These are phyloP conservation scores for Xylaria sp. DNA, from an alignment of 2,329 filamentous ascomycete species.

Conservation along the genomic window DNA sequence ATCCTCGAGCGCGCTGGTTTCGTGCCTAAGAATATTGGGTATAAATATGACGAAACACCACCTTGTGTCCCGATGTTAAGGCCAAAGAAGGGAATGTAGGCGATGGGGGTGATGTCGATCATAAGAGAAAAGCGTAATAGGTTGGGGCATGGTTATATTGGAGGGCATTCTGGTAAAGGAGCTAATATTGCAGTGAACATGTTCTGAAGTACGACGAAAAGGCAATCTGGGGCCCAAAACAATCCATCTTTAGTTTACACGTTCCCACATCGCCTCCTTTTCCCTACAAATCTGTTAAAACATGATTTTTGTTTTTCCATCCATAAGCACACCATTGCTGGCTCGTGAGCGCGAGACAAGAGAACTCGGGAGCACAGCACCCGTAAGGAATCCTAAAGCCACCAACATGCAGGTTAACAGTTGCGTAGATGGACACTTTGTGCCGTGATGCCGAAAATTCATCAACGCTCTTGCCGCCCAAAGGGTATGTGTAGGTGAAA, in stretches of 20 bases:
- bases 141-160: slow-evolving; percentile 24
- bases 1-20: slow-evolving; percentile 42
- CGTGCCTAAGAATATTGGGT: slow-evolving; percentile 39
- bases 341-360: slow-evolving; percentile 4
- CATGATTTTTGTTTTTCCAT: slow-evolving; percentile 8
- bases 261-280: slow-evolving; percentile 11
- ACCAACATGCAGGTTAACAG: slow-evolving; percentile 8
- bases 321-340: slow-evolving; percentile 9
- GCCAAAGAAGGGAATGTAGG: slow-evolving; percentile 25
- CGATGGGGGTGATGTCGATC: neutral
- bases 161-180: slow-evolving; percentile 28
- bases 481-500: slow-evolving; percentile 26
- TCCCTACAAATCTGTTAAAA: slow-evolving; percentile 14
- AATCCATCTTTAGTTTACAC: slow-evolving; percentile 33
- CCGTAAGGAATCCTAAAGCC: slow-evolving; percentile 1
- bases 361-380: slow-evolving; percentile 9
- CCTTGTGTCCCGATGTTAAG: slow-evolving; percentile 43
- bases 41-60: slow-evolving; percentile 39
- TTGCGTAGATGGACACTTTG: neutral
- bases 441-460: slow-evolving; percentile 15
- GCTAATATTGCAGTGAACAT: slow-evolving; percentile 28
- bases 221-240: slow-evolving; percentile 23
- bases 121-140: slow-evolving; percentile 8
- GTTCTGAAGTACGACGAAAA: slow-evolving; percentile 14
- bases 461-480: slow-evolving; percentile 11